Conservation (phyloP, 2,329 filamentous ascomycete species). For the Epicoccum sorghinum region DNA sequence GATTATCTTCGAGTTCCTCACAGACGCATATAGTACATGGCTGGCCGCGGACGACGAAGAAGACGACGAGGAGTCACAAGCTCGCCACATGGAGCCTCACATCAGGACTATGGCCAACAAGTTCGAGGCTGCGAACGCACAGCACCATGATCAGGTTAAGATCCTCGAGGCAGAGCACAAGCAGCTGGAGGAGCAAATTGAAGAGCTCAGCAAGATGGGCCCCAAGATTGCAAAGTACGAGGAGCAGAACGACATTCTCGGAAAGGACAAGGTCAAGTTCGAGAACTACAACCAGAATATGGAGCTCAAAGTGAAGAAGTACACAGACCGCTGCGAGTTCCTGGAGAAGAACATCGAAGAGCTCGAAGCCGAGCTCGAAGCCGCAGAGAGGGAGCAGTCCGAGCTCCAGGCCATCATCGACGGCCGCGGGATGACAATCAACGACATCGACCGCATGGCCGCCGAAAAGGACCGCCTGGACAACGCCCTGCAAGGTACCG, state of each 20-base stretch:
- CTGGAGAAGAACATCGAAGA: conserved; percentile 88
- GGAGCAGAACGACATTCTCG: conserved; percentile 88
- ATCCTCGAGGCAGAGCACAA: conserved; percentile 86
- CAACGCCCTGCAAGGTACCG: conserved; percentile 79
- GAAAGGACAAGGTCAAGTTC: conserved; percentile 93
- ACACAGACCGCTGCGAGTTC: conserved; percentile 78
- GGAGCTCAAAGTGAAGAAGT: conserved; percentile 84
- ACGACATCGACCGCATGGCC: conserved; percentile 99
- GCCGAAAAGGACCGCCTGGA: conserved; percentile 93
- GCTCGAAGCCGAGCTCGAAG: conserved; percentile 83
- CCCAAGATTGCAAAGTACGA: conserved; percentile 84
- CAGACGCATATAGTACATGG: conserved; percentile 91
- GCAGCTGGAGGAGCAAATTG: conserved; percentile 81
- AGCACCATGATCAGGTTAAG: conserved; percentile 82
- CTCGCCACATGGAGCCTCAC: conserved; percentile 76
- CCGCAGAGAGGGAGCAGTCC: conserved; percentile 77
- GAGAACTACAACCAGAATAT: conserved; percentile 91
- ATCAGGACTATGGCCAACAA: conserved; percentile 84
- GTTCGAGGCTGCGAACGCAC: conserved; percentile 84
- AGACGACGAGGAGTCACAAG: conserved; percentile 79
- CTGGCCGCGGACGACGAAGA: conserved; percentile 76
- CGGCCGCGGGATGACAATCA: conserved; percentile 91
- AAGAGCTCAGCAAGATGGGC: conserved; percentile 84
- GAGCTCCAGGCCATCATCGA: conserved; percentile 86
- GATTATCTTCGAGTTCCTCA: conserved; percentile 93